A percentile compares a stretch with the other conserved stretches of the same genome.
Conservation (phyloP, 164 flowering plant species). For the Akebia trifoliata region DNA sequence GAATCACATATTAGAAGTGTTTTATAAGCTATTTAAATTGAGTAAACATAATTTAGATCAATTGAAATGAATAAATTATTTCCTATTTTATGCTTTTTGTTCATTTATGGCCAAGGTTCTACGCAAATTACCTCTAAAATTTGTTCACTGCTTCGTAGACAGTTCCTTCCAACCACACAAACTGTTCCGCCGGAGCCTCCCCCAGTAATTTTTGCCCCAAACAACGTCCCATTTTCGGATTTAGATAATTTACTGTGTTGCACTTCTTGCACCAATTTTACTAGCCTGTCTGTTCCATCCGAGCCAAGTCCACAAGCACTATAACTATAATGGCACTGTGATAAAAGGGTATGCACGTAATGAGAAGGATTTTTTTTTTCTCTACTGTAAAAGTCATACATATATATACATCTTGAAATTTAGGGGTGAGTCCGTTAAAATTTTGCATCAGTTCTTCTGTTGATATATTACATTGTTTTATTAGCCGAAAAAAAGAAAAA, state of each 20-base stretch:
- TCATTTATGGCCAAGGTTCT: neutral
- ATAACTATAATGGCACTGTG: slow-evolving; percentile 95
- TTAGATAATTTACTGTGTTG: slow-evolving; percentile 58
- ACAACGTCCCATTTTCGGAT: slow-evolving; percentile 66
- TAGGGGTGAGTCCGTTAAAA: too few relatives aligned
- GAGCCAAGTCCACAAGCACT: slow-evolving; percentile 94
- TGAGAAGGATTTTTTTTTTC: too few relatives aligned
- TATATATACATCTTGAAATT: too few relatives aligned
- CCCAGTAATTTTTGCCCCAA: slow-evolving; percentile 96
- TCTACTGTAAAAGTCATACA: too few relatives aligned
- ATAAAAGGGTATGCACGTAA: slow-evolving; percentile 10
- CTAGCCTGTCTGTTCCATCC: slow-evolving; percentile 93
- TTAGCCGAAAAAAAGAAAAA: too few relatives aligned
- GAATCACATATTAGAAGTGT: too few relatives aligned
- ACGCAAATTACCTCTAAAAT: slow-evolving; percentile 66
- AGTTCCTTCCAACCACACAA: slow-evolving; percentile 78
- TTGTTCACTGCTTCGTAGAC: slow-evolving; percentile 65
- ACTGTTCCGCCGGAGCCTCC: slow-evolving; percentile 98
- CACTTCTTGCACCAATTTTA: slow-evolving; percentile 79
- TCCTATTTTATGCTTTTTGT: neutral
- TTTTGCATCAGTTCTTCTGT: too few relatives aligned
- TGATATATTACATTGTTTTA: too few relatives aligned
- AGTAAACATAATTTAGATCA: too few relatives aligned
- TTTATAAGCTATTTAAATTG: too few relatives aligned
- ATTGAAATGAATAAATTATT: too few relatives aligned